Base-by-base conservation (phyloP, 106 monocot genomes). In the Iris macrosiphon region DNA sequence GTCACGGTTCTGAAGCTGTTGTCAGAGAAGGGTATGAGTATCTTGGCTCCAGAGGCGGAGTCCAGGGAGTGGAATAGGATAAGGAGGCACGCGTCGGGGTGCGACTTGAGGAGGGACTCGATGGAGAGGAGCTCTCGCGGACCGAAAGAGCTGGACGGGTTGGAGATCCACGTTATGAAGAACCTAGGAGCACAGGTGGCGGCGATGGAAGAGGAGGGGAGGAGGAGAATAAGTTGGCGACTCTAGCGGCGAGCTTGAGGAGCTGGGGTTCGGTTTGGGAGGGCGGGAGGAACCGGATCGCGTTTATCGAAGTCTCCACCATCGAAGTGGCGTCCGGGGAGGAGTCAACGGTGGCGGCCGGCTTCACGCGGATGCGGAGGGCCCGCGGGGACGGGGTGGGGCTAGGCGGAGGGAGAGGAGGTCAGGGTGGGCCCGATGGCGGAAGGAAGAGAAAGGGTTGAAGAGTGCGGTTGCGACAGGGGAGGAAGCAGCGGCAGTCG, bases 101-200 rank as follows among this genome's bases (percentile, higher is more conserved):
- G 84, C 52, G 61, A 75, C 44, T 64, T 75, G 72, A 91, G 85
- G 23, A 91, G 23, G 65, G 78, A 81, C 78, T 91, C 81, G 18
- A 91, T 35, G 31, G 68, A 27, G 20, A 81, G 52, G 16, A 85
- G 44, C 72, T 91, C 90, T 34, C 80, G 61, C 39, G 54, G 49
- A 1, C 75, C 72, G 26, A 91, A 75, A 5, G 32, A 38, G 3
- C 66, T 61, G n/a, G n/a, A n/a, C 21, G 56, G 31, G 0, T 70
- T 30, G 23, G 90, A 72, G 50, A 91, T 74, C 85, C 85, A 91
- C 0, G 81, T 81, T 81, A 91, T 91, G 62, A 85, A 77, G 69
- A 91, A 91, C 33, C 68, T 71, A n/a, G 19, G 21, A 12, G 57
- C 57, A 57, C 89, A 89, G 2, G 65, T 20, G 2, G 62, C 23